Percentiles rank a stretch among this genome's conserved stretches.
Conservation (phyloP, 768 basidiomycete species). For the Leucocoprinus birnbaumii region DNA sequence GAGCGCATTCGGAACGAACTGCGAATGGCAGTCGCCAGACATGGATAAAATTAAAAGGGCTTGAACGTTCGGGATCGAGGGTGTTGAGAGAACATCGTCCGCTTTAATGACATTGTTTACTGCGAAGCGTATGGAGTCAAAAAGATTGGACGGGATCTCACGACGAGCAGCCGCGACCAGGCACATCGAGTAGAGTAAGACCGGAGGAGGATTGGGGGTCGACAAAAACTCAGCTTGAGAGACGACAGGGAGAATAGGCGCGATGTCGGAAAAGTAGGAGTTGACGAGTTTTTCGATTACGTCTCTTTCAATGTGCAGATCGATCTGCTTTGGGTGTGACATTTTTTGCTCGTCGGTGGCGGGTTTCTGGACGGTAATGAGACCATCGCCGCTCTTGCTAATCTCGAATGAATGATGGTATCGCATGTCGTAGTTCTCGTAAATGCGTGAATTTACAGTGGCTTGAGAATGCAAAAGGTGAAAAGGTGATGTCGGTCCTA, state of each 20-base stretch:
- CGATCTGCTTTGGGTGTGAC: slow-evolving; percentile 57
- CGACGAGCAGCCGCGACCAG: slow-evolving; percentile 86
- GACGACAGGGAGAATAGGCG: slow-evolving; percentile 87
- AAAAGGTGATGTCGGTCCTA: slow-evolving; percentile 84
- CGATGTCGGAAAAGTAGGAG: slow-evolving; percentile 86
- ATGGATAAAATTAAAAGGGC: slow-evolving; percentile 82
- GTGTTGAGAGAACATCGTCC: slow-evolving; percentile 88
- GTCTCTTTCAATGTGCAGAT: slow-evolving; percentile 74
- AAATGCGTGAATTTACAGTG: slow-evolving; percentile 78
- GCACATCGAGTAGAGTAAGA: slow-evolving; percentile 93
- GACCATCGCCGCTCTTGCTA: slow-evolving; percentile 77
- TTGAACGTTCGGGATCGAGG: slow-evolving; percentile 85
- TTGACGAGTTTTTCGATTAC: slow-evolving; percentile 83
- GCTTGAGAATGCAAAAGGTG: slow-evolving; percentile 91
- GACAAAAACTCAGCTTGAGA: slow-evolving; percentile 87
- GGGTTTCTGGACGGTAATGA: slow-evolving; percentile 79
- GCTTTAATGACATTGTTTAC: slow-evolving; percentile 86
- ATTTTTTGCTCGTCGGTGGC: slow-evolving; percentile 51
- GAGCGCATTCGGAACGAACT: slow-evolving; percentile 80
- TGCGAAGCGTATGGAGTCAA: slow-evolving; percentile 83
- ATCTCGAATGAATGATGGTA: slow-evolving; percentile 91
- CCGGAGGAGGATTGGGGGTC: slow-evolving; percentile 65
- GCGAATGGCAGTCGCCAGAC: slow-evolving; percentile 89
- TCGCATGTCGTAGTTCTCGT: slow-evolving; percentile 84
- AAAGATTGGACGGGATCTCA: slow-evolving; percentile 80